These are phyloP conservation scores for Neurospora cerealis DNA, from an alignment of 495 filamentous ascomycete species.

Conservation along the genomic window DNA sequence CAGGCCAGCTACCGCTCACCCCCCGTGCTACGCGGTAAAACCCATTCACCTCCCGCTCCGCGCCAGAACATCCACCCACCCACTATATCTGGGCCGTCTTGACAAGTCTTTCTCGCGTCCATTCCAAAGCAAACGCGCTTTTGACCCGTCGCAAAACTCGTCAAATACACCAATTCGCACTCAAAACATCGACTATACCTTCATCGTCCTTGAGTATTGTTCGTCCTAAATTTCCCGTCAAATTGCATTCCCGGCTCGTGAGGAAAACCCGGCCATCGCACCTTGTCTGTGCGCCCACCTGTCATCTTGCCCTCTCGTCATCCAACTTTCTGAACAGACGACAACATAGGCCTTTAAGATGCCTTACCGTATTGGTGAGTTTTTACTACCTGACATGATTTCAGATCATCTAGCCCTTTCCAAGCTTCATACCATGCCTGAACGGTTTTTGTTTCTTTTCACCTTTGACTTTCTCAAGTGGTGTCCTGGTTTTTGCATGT, in stretches of 20 bases:
- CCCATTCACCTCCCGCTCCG: neutral
- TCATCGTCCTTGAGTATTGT: neutral
- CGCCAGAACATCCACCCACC: neutral
- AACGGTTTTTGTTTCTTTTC: neutral
- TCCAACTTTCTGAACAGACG: neutral
- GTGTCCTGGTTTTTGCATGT: neutral
- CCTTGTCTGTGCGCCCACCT: neutral
- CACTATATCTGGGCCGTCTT: neutral
- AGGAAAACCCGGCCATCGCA: neutral
- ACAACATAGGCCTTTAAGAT: conserved; percentile 5
- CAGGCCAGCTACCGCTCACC: neutral
- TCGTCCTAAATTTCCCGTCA: neutral
- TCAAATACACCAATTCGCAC: neutral
- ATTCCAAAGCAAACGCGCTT: neutral
- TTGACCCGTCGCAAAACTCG: neutral
- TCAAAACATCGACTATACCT: neutral
- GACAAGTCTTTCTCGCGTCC: neutral
- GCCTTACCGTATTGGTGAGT: conserved; percentile 30
- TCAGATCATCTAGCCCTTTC: neutral
- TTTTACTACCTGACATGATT: neutral
- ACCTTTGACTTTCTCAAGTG: neutral
- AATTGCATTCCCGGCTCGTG: neutral
- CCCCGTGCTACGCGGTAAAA: neutral
- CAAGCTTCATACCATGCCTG: neutral
- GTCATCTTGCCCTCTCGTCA: neutral